Evolutionary conservation across 140 eudicot genomes (phyloP).

Genomic region (Erigeron philadelphicus): DNA sequence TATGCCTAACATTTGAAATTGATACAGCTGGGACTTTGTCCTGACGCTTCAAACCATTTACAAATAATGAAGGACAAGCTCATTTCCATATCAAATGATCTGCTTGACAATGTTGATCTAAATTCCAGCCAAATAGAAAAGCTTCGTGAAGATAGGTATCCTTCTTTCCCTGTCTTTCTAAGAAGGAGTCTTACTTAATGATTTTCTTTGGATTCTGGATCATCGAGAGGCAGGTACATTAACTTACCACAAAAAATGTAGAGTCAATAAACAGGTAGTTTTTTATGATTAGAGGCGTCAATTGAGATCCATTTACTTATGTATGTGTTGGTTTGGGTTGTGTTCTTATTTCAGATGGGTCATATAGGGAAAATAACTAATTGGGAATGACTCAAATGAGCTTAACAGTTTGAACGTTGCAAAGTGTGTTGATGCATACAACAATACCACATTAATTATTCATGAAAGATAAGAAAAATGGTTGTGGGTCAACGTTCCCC

Average conservation of each 20-base stretch:
- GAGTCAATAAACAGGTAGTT: background rate
- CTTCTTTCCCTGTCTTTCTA: constrained; percentile 12
- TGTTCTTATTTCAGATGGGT: background rate
- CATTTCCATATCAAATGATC: constrained; percentile 84
- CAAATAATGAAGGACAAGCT: constrained; percentile 81
- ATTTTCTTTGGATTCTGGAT: background rate
- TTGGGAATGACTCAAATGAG: background rate
- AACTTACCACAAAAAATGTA: background rate
- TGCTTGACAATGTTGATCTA: constrained; percentile 71
- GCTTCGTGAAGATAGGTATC: constrained; percentile 83
- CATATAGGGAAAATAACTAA: background rate
- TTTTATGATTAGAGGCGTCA: background rate
- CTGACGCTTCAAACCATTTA: constrained; percentile 72
- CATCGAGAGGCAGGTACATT: background rate
- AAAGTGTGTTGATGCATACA: background rate
- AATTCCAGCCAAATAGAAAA: constrained; percentile 50
- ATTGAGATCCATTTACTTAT: background rate
- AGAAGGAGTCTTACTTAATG: constrained; percentile 1
- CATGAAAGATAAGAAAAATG: background rate
- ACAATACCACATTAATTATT: background rate
- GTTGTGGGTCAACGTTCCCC: background rate
- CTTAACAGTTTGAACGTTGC: background rate
- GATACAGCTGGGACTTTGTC: constrained; percentile 78
- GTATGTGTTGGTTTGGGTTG: background rate
- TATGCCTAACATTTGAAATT: constrained; percentile 27